Percentiles rank a stretch among this genome's conserved stretches.
Evolutionary conservation across 148 eudicot species (phyloP).

Genomic region (Nyssa sinensis): DNA sequence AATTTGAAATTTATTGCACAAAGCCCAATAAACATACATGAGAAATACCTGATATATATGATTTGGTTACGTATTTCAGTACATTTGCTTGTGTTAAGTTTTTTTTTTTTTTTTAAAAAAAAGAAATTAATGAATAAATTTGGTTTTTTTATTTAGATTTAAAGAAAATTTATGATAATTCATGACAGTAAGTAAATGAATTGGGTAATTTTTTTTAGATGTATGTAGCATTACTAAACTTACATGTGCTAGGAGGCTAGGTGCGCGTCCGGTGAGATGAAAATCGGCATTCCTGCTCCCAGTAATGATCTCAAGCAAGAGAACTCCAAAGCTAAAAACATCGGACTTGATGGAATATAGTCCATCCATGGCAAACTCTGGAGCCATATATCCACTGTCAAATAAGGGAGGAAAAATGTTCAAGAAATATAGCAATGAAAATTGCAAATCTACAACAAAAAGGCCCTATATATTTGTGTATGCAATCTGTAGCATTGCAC

Average conservation of each 20-base stretch:
- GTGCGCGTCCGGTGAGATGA: slow-evolving; percentile 10
- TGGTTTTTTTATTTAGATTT: no score
- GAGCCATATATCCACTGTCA: slow-evolving; percentile 47
- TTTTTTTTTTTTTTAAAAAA: no score
- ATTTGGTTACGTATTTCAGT: no score
- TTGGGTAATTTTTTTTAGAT: no score
- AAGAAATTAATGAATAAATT: no score
- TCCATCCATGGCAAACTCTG: slow-evolving; percentile 43
- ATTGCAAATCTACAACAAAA: neutral
- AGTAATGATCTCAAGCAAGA: slow-evolving; percentile 33
- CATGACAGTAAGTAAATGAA: no score
- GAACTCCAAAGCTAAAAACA: slow-evolving; percentile 42
- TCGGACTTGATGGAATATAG: slow-evolving; percentile 38
- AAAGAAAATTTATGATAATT: no score
- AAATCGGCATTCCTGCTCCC: slow-evolving; percentile 31
- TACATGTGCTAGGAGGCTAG: slow-evolving; percentile 34
- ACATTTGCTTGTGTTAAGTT: no score
- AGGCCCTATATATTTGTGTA: neutral
- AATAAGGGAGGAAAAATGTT: neutral
- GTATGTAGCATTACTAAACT: no score
- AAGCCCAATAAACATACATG: neutral
- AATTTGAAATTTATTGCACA: no score
- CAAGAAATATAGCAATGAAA: neutral
- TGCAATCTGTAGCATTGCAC: no score
- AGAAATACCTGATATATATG: no score